phyloP scores from a whole-genome alignment of 768 basidiomycete species.

The Termitomyces sp. region DNA sequence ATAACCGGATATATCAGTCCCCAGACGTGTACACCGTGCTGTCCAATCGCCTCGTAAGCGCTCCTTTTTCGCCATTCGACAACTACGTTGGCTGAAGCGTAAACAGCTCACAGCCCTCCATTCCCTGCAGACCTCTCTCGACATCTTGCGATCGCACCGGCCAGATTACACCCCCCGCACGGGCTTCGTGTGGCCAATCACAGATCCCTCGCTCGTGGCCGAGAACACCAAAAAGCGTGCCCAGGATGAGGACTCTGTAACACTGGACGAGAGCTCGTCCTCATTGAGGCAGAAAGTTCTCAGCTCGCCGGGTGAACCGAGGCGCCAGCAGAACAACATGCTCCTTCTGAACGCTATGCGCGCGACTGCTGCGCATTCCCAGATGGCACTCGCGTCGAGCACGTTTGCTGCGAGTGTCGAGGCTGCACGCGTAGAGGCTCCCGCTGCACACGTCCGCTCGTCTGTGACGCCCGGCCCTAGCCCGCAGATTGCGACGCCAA shows the following conservation, averaged over 20 bases:
- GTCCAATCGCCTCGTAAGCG: conserved; percentile 73
- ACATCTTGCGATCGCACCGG: conserved; percentile 64
- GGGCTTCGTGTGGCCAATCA: conserved; percentile 83
- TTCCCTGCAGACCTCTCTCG: conserved; percentile 71
- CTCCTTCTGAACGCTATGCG: conserved; percentile 77
- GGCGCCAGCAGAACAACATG: conserved; percentile 61
- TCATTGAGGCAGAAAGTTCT: conserved; percentile 18
- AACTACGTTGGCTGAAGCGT: background rate
- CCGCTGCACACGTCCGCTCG: conserved; percentile 27
- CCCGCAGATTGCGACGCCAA: conserved; percentile 22
- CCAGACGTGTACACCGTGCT: conserved; percentile 82
- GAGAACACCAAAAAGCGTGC: conserved; percentile 35
- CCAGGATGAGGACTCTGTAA: conserved; percentile 19
- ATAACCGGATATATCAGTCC: conserved; percentile 85
- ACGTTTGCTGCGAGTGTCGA: conserved; percentile 26
- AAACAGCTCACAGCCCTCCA: conserved; percentile 61
- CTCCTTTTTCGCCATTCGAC: background rate
- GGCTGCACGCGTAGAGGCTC: conserved; percentile 24
- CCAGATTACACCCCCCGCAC: conserved; percentile 83
- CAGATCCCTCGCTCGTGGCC: conserved; percentile 43
- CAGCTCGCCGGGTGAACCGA: conserved; percentile 23
- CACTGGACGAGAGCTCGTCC: conserved; percentile 11
- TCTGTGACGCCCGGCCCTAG: conserved; percentile 37
- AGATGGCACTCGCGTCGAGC: conserved; percentile 41
- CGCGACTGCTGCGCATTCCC: conserved; percentile 69